Base-by-base conservation (phyloP, 75 land plant genomes). In the Selaginella tamariscina region DNA sequence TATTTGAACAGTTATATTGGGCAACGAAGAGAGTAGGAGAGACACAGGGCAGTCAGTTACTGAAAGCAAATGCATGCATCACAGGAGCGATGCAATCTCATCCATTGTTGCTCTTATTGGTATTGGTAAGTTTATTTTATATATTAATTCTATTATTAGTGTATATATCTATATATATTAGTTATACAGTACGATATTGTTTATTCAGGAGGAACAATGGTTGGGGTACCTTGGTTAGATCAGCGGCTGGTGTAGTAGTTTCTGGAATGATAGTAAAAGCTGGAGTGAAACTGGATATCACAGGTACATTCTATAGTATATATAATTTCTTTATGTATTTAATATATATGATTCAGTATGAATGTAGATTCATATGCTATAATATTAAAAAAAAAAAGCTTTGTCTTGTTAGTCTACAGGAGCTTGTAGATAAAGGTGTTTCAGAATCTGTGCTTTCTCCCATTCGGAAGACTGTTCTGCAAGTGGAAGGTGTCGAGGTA, bases 41-140 rank as follows among this genome's bases (percentile, higher is more conserved):
- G 74, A 83, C 54, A 56, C 67, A 56, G 63, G 88, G 86, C 31
- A 94, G 98, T 76, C 87, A 82, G 67, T 71, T 94, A 55, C 76
- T 94, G 82, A 87, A 79, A 69, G 98, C 98, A 59, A 94, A 85
- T 87, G 98, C 98, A 56, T 94, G 98, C 98, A 94, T 75, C 98
- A 94, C 70, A 88, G 98, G 62, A 86, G 91, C 71, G 96, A 94
- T 85, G 98, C 98, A 39, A 69, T 94, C n/a, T 94, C 98, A 32
- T 94, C 98, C 21, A 76, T 94, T 21, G 84, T 94, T 78, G 96
- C 98, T 65, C 91, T 94, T 60, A 54, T 94, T 71, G 98, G 98
- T 65, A 91, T 94, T 70, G 98, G 98, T 87, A 79, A 74, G 88
- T 23, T 64, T 30, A 24, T 64, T 26, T 39, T 5, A 15, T 39